Base-by-base conservation (phyloP, 2,329 filamentous ascomycete genomes). In the Leptodontidium sp. region DNA sequence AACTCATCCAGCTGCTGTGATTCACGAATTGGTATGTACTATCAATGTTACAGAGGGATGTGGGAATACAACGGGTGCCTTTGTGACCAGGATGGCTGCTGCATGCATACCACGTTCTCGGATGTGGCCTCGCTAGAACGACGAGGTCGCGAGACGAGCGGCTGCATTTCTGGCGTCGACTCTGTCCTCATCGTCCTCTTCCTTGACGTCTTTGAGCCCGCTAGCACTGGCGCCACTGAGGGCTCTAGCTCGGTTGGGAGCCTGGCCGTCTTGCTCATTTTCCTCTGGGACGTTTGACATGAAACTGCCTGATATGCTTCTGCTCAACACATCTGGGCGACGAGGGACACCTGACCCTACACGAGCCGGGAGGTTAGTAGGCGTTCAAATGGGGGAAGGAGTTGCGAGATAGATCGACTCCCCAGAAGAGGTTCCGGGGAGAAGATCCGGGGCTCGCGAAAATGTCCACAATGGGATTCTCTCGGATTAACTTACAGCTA, bases 101-200 rank as follows among this genome's bases (percentile, higher is more conserved):
- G 59, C 58, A 61, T 58, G 67, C n/a, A 66, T 45, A 59, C 53
- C 67, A 70, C 61, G 55, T 68, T 57, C 58, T 64, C 53, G 43
- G 45, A 63, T 64, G 55, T 61, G 32, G 47, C 15, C 29, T 17
- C 38, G 47, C 64, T 69, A 69, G 67, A 69, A 69, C 21, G 58
- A 63, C 38, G 65, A 67, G 55, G 65, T 67, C 8, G 68, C 68
- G 26, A 70, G 68, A 40, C 63, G 66, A 43, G 59, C 63, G 14
- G 68, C 68, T 57, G 96, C 96, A 82, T 98, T 99, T 80, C 93
- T 89, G 52, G 96, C 96, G 85, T 99, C 96, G 69, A 99, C 90
- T 65, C 94, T 88, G 80, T 99, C 96, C 76, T 97, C 94, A 76
- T 98, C 92, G 72, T 94, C 95, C 77, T 97, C 93, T 77, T 95